Base-by-base conservation (phyloP, 2,329 filamentous ascomycete genomes). In the Fusarium algeriense region DNA sequence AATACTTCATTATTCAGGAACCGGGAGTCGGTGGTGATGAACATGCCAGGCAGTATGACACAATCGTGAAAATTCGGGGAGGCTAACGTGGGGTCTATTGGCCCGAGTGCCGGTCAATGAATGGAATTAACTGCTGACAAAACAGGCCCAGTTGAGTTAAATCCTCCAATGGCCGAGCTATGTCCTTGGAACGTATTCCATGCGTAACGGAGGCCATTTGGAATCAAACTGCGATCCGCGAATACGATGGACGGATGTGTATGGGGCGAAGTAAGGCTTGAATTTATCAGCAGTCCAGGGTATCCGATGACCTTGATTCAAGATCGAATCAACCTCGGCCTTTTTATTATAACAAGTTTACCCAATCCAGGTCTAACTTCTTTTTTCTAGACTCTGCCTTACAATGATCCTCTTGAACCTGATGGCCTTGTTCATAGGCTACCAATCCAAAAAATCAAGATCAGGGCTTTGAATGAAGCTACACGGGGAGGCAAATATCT, bases 1-100 rank as follows among this genome's bases (percentile, higher is more conserved):
- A 15, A 48, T 17, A 32, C 13, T 48, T 13, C n/a, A 43, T 53
- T 43, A 48, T 56, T 56, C 60, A 62, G 45, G 28, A 50, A 19
- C 15, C 30, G 40, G 60, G 41, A 50, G 59, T 72, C 69, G 69
- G 69, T 37, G 59, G 58, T 74, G 72, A 70, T 75, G 68, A 70
- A 64, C 64, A 67, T 66, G 64, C 56, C 69, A 46, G 54, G 62
- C 55, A 43, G 34, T 46, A 75, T 75, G 73, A 74, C 73, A 75
- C 73, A 73, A 75, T 70, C 48, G 53, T 41, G 44, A 70, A 69
- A 70, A 64, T 67, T 57, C 32, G 41, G 50, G 52, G 35, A 35
- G 34, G 41, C 28, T 60, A 38, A 59, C 67, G 63, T 70, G 68
- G 58, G 59, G 54, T 43, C 48, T 28, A 32, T 48, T 41, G 40